A percentile compares a stretch with the other conserved stretches of the same genome.
phyloP scores from a whole-genome alignment of 495 filamentous ascomycete genomes.

The Daldinia vernicosa region DNA sequence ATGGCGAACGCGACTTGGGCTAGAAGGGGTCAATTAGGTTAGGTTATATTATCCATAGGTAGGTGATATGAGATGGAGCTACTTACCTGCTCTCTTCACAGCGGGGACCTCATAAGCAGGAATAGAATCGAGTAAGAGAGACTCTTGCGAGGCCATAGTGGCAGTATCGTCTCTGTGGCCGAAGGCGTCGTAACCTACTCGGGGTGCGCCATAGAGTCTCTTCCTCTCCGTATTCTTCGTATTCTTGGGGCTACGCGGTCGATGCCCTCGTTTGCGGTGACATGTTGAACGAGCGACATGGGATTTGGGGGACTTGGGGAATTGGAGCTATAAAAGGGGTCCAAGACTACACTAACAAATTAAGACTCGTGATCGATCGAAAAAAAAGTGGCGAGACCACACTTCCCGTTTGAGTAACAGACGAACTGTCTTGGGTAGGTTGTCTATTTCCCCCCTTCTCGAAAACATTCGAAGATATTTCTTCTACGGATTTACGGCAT shows the following conservation, averaged over 20 bases:
- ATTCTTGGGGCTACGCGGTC: slow-evolving; percentile 40
- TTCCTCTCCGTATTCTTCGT: slow-evolving; percentile 25
- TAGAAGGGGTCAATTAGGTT: slow-evolving; percentile 34
- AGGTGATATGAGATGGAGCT: not conserved
- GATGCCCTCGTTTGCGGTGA: slow-evolving; percentile 45
- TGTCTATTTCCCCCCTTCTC: not conserved
- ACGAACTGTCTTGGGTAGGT: not conserved
- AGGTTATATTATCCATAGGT: not conserved
- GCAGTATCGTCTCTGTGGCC: slow-evolving; percentile 20
- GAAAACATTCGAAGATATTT: not conserved
- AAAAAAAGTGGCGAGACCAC: not conserved
- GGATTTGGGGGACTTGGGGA: not conserved
- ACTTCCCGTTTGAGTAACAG: not conserved
- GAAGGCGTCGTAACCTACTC: slow-evolving; percentile 41
- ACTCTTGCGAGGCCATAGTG: slow-evolving; percentile 1
- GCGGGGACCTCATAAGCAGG: slow-evolving; percentile 64
- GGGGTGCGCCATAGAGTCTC: slow-evolving; percentile 41
- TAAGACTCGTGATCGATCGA: not conserved
- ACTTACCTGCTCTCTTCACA: slow-evolving; percentile 59
- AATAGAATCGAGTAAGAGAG: slow-evolving; percentile 42
- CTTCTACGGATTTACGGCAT: not conserved
- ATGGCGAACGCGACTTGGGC: slow-evolving; percentile 68
- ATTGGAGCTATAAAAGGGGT: not conserved
- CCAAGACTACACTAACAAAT: not conserved
- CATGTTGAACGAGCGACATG: slow-evolving; percentile 39